Evolutionary conservation across 176 grass and related monocot genomes (phyloP).

Genomic region (Lolium rigidum): DNA sequence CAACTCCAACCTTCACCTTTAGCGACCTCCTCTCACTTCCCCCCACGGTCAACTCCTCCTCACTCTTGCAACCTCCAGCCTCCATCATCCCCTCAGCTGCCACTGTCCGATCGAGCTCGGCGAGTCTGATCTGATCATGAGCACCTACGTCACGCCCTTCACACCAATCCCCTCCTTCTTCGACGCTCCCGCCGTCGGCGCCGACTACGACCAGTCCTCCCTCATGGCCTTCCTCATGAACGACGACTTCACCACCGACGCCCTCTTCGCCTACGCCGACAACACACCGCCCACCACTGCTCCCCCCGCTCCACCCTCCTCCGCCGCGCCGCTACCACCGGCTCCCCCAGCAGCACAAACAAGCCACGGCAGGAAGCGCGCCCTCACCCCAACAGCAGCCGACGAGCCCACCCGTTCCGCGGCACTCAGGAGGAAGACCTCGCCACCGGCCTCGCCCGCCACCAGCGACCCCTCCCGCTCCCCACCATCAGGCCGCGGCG

Average conservation of each 20-base stretch:
- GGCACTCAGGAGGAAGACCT: background rate
- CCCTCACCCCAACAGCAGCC: background rate
- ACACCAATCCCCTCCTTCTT: conserved; percentile 39
- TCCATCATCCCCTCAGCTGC: background rate
- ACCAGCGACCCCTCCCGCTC: background rate
- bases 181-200: background rate
- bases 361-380: conserved; percentile 36
- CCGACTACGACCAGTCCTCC: background rate
- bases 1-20: background rate
- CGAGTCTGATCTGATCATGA: conserved; percentile 12
- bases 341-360: background rate
- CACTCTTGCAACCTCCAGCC: background rate
- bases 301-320: background rate
- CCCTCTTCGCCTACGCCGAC: background rate
- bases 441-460: conserved; percentile 16
- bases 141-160: conserved; percentile 38
- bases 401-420: background rate
- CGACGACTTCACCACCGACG: conserved; percentile 8
- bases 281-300: background rate
- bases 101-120: background rate
- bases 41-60: background rate
- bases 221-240: conserved; percentile 30
- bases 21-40: background rate
- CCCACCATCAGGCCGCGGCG: background rate
- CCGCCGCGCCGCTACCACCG: background rate